phyloP scores from a whole-genome alignment of 78 protist genomes.

The slime mould (Dictyostelium discoideum) region DNA sequence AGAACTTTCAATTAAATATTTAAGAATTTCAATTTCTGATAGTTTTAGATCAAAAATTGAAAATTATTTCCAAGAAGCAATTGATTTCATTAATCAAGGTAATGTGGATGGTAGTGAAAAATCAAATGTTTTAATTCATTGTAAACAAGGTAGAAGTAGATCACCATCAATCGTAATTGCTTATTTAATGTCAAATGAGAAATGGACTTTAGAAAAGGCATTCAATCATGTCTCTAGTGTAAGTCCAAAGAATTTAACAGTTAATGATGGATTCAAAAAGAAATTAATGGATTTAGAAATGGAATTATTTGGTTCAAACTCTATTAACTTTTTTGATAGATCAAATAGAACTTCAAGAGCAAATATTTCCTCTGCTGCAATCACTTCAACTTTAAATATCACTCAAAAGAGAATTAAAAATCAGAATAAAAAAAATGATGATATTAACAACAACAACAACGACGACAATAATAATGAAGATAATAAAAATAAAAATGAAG shows the following conservation, averaged over 20 bases:
- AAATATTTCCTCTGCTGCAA: not conserved
- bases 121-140: constrained; percentile 57
- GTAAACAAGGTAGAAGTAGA: constrained; percentile 75
- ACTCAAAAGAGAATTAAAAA: not conserved
- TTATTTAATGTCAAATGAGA: constrained; percentile 32
- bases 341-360: not conserved
- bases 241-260: not conserved
- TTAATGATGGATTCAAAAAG: constrained; percentile 67
- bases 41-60: constrained; percentile 53
- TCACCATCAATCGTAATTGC: constrained; percentile 77
- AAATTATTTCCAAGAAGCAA: constrained; percentile 35
- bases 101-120: not conserved
- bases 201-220: constrained; percentile 44
- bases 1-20: constrained; percentile 18
- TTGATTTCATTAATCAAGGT: constrained; percentile 30
- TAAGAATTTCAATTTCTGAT: constrained; percentile 65
- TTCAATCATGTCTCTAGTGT: not conserved
- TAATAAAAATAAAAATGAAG: not conserved
- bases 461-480: not conserved
- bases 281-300: constrained; percentile 42
- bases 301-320: constrained; percentile 4
- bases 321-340: constrained; percentile 28
- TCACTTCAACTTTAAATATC: not conserved
- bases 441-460: too few relatives aligned
- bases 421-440: not conserved